These are phyloP conservation scores for Pleurostoma richardsiae DNA, from an alignment of 2,329 filamentous ascomycete genomes.

Conservation along the genomic window DNA sequence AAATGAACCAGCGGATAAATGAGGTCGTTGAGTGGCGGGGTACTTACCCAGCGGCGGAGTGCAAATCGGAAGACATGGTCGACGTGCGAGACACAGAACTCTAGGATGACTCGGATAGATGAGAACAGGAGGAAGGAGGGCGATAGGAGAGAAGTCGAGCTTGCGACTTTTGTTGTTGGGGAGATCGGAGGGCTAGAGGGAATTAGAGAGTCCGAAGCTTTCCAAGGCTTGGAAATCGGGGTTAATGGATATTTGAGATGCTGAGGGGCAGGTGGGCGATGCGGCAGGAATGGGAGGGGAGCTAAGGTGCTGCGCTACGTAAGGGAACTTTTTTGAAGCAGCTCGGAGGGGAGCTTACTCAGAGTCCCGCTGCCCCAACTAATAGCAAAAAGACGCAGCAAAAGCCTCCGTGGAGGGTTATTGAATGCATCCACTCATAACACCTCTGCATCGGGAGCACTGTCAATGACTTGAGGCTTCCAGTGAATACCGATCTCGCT, in stretches of 20 bases:
- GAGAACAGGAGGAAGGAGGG: too few relatives aligned
- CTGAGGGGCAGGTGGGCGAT: background rate
- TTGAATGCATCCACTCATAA: too few relatives aligned
- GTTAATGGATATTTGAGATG: background rate
- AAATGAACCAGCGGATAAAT: too few relatives aligned
- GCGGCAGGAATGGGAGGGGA: background rate
- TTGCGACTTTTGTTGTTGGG: background rate
- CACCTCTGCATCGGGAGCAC: too few relatives aligned
- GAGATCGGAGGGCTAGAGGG: constrained; percentile 14
- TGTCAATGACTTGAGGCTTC: too few relatives aligned
- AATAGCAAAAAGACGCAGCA: too few relatives aligned
- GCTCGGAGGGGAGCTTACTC: constrained; percentile 25
- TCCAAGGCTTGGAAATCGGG: background rate
- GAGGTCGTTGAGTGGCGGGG: constrained; percentile 4
- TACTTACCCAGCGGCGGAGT: constrained; percentile 22
- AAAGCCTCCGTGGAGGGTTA: too few relatives aligned
- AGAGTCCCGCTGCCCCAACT: constrained; percentile 18
- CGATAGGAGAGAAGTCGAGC: too few relatives aligned
- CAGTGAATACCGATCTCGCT: too few relatives aligned
- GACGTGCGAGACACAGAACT: too few relatives aligned
- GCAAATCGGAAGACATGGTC: constrained; percentile 22
- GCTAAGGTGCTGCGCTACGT: background rate
- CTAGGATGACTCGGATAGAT: too few relatives aligned
- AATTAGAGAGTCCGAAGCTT: constrained; percentile 7
- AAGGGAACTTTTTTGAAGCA: background rate